phyloP scores from a whole-genome alignment of 805 yeast genomes.

The Myxozyma sirexii region DNA sequence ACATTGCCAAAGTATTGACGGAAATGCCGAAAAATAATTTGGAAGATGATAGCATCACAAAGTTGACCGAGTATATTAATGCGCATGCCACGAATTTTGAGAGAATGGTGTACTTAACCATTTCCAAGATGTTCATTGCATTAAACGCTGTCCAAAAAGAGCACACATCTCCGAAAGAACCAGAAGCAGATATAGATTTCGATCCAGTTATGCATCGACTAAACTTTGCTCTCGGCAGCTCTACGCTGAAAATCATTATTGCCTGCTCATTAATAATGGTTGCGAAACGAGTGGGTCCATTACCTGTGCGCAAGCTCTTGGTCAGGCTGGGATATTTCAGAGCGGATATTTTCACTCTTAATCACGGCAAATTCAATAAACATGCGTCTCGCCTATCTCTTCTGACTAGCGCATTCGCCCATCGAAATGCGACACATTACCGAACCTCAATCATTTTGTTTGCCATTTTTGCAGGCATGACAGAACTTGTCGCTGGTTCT shows the following conservation, averaged over 20 bases:
- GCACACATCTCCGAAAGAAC: too few species aligned
- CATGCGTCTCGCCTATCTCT: not conserved
- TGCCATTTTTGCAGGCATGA: not conserved
- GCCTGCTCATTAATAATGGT: not conserved
- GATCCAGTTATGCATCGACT: too few species aligned
- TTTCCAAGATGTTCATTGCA: too few species aligned
- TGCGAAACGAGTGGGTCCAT: not conserved
- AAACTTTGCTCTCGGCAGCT: not conserved
- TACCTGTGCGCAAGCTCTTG: not conserved
- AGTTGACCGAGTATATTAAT: too few species aligned
- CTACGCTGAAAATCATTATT: not conserved
- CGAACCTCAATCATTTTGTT: not conserved
- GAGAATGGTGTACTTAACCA: too few species aligned
- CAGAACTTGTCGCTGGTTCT: not conserved
- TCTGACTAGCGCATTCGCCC: conserved; percentile 3
- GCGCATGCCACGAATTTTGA: too few species aligned
- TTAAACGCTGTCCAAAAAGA: too few species aligned
- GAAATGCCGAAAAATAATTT: too few species aligned
- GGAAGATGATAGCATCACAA: too few species aligned
- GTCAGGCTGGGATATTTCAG: not conserved
- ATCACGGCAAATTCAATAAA: not conserved
- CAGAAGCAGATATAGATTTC: too few species aligned
- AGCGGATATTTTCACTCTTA: not conserved
- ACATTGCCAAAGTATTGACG: too few species aligned
- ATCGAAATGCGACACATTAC: conserved; percentile 1